A percentile compares a stretch with the other conserved stretches of the same genome.
Evolutionary conservation across 306 rosid species (phyloP).

Genomic region (Ormosia emarginata): DNA sequence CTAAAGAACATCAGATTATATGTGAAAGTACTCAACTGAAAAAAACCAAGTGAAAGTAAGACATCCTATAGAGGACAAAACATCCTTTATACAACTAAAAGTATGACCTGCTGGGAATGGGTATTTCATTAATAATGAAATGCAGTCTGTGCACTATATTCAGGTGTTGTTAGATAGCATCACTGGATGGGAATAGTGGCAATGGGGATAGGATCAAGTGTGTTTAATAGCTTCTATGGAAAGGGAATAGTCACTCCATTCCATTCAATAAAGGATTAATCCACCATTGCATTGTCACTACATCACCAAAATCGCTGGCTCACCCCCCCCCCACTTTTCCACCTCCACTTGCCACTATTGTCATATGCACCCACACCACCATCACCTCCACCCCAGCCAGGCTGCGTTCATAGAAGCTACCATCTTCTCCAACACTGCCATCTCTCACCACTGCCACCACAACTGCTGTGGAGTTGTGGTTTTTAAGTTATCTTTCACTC

Average conservation of each 20-base stretch:
- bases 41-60: background rate
- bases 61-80: background rate
- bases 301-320: too few relatives aligned
- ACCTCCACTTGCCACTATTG: too few relatives aligned
- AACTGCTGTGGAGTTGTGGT: background rate
- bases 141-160: background rate
- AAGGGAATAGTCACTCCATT: background rate
- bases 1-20: background rate
- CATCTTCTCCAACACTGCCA: too few relatives aligned
- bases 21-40: background rate
- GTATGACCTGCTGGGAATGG: background rate
- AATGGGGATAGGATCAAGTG: too few relatives aligned
- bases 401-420: too few relatives aligned
- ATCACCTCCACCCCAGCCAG: too few relatives aligned
- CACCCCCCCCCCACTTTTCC: too few relatives aligned
- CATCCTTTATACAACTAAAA: background rate
- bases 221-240: background rate
- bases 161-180: background rate
- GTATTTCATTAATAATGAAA: background rate
- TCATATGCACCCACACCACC: too few relatives aligned
- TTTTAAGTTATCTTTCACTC: background rate
- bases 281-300: too few relatives aligned
- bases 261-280: too few relatives aligned
- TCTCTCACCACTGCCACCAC: too few relatives aligned
- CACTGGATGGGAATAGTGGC: too few relatives aligned